phyloP scores from a whole-genome alignment of 2,329 filamentous ascomycete genomes.

The Pseudogymnoascus sp. region DNA sequence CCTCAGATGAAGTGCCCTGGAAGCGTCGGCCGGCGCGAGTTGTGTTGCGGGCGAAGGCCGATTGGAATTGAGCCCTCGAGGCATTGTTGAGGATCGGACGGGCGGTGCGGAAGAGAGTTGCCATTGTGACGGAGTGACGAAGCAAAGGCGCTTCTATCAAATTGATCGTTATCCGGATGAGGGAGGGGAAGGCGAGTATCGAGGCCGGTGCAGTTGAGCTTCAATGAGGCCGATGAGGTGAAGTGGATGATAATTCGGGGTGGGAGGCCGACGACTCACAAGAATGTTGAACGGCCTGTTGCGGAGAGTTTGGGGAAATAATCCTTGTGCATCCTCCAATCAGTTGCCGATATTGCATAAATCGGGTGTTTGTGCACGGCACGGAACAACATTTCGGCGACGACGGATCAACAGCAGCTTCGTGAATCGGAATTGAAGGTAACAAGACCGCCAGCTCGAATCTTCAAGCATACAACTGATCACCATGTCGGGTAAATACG shows the following conservation, averaged over 20 bases:
- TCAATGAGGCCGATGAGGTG: not conserved
- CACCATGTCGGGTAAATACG: conserved; percentile 83
- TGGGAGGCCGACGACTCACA: conserved; percentile 4
- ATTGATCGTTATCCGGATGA: not conserved
- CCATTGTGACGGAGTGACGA: conserved; percentile 14
- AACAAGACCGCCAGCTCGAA: conserved; percentile 5
- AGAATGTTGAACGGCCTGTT: conserved; percentile 7
- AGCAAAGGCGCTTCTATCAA: conserved; percentile 6
- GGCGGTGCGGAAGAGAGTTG: conserved; percentile 43
- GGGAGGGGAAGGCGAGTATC: not conserved
- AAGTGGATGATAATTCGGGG: conserved; percentile 6
- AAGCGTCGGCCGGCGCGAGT: conserved; percentile 49
- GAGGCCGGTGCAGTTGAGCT: not conserved
- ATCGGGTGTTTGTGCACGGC: conserved; percentile 7
- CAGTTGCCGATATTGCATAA: not conserved
- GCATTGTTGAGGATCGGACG: conserved; percentile 50
- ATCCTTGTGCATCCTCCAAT: conserved; percentile 6
- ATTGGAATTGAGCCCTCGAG: conserved; percentile 46
- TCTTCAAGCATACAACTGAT: conserved; percentile 9
- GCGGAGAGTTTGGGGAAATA: conserved; percentile 7
- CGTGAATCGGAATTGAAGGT: conserved; percentile 2
- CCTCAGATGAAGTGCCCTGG: conserved; percentile 57
- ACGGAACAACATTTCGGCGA: not conserved
- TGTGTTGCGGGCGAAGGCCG: conserved; percentile 31
- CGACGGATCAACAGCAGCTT: conserved; percentile 2